Evolutionary conservation across 176 grass and related monocot species (phyloP).

Genomic region (Oryza nivara): DNA sequence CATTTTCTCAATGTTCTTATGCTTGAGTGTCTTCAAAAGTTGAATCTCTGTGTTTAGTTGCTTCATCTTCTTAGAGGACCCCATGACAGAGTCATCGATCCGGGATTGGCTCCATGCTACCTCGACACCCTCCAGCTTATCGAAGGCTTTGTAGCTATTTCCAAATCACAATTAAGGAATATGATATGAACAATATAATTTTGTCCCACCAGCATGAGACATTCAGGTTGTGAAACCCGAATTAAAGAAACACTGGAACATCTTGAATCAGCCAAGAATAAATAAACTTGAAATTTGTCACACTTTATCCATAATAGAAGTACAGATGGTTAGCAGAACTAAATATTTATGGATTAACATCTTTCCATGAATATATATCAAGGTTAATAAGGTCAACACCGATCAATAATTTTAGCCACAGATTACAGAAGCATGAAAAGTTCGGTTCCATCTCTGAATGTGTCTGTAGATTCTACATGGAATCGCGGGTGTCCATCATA

Average conservation of each 20-base stretch:
- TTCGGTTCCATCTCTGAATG: not conserved
- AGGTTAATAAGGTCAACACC: not conserved
- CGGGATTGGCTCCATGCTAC: constrained; percentile 58
- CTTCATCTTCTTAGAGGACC: constrained; percentile 46
- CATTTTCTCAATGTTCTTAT: constrained; percentile 57
- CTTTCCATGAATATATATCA: not conserved
- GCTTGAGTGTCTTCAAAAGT: constrained; percentile 43
- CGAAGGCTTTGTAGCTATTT: constrained; percentile 63
- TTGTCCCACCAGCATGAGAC: not conserved
- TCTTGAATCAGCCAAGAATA: not conserved
- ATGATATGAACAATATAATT: constrained; percentile 1
- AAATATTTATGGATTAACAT: not conserved
- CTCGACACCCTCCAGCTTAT: constrained; percentile 61
- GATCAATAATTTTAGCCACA: not conserved
- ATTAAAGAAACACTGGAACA: not conserved
- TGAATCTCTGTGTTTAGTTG: constrained; percentile 47
- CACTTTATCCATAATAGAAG: not conserved
- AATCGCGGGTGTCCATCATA: not conserved
- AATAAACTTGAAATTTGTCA: not conserved
- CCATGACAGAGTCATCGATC: constrained; percentile 51
- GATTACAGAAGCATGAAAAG: not conserved
- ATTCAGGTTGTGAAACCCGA: not conserved
- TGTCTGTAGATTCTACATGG: not conserved
- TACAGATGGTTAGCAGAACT: not conserved
- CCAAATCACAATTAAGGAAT: constrained; percentile 32